Evolutionary conservation across 768 basidiomycete species (phyloP), one percentile per base, ranked within the genome.

Genomic region (Clathrus columnatus): DNA sequence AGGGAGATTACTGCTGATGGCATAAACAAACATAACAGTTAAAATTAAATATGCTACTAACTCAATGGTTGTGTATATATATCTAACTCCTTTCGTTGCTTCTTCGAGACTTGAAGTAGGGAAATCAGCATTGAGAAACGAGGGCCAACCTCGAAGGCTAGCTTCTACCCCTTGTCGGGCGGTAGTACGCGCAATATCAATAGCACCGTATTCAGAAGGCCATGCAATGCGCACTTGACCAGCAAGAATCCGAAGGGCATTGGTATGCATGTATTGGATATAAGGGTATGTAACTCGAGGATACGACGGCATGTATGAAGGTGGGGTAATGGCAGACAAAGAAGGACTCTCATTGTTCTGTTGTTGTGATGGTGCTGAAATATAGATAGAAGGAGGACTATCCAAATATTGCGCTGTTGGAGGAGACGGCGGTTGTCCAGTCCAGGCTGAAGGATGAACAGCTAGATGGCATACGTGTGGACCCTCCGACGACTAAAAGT

Each of bases 381-480:
- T 48, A 28, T 42, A 21, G 29, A 5, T 56, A 32, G 28, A 56
- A 52, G 49, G 43, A 30, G 50, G 51, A 53, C 24, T 58, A 30
- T 17, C 58, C 28, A 16, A 61, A 48, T 41, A 64, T 43, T 26
- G 30, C 16, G 62, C 28, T 50, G 65, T 53, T 0, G 67, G 60
- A 27, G 64, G 59, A 36, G 66, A 68, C 11, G 80, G 83, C 24
- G 84, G 83, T 11, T 68, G 59, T 21, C 74, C 69, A 41, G 75
- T 73, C 88, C 88, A 91, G 51, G 84, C 84, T 24, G 84, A 84
- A 21, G 85, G 84, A 64, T 84, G 83, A n/a, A 91, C 87, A 14
- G 86, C 83, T 20, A 91, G 73, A 68, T 89, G 88, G 43, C 90
- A 72, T 54, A 82, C 73, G 43, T 77, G 78, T 23, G 79, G 74